These are phyloP conservation scores for Puccinia triticina DNA, from an alignment of 1,284 basidiomycete species.

Conservation along the genomic window DNA sequence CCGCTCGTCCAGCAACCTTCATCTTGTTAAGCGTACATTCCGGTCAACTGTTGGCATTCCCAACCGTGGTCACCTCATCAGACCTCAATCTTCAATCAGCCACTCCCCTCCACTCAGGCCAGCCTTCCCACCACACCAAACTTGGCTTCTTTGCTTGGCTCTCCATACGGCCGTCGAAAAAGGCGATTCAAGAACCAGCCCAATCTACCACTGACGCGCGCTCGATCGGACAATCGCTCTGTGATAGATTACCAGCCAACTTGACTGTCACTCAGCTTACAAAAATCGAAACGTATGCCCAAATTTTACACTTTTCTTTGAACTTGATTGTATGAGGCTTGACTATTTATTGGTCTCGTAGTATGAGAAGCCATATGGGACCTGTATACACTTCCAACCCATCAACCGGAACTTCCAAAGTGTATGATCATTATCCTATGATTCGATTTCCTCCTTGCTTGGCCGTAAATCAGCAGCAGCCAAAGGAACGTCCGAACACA, in stretches of 20 bases:
- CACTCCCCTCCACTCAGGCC: neutral
- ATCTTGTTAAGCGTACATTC: constrained; percentile 44
- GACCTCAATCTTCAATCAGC: constrained; percentile 11
- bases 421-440: constrained; percentile 36
- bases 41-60: constrained; percentile 35
- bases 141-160: constrained; percentile 33
- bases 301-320: neutral
- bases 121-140: constrained; percentile 10
- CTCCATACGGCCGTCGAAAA: neutral
- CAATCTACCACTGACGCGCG: neutral
- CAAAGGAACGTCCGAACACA: neutral
- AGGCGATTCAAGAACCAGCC: neutral
- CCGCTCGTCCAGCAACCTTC: constrained; percentile 32
- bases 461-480: constrained; percentile 18
- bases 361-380: constrained; percentile 34
- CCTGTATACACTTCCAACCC: constrained; percentile 31
- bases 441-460: constrained; percentile 42
- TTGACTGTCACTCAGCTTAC: constrained; percentile 9
- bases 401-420: neutral
- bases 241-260: constrained; percentile 41
- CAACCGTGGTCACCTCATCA: constrained; percentile 30
- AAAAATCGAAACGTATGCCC: constrained; percentile 41
- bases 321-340: neutral
- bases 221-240: constrained; percentile 33
- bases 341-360: neutral